A percentile compares a stretch with the other conserved stretches of the same genome.
Evolutionary conservation across 2,329 filamentous ascomycete genomes (phyloP).

Genomic region (Aspergillus quadrilineatus): DNA sequence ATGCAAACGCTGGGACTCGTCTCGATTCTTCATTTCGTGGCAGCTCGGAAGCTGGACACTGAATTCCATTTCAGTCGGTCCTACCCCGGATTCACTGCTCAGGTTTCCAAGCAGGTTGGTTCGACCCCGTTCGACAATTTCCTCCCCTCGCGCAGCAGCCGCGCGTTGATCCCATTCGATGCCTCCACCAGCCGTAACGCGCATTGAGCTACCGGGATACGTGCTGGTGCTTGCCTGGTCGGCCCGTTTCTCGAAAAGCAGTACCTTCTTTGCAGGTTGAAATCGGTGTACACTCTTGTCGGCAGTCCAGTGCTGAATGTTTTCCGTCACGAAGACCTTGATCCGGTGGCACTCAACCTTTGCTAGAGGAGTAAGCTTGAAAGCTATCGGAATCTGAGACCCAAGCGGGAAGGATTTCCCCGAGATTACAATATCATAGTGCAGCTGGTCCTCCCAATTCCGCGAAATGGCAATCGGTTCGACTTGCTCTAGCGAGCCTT

Average conservation of each 20-base stretch:
- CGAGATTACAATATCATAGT: slow-evolving; percentile 94
- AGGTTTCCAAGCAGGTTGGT: slow-evolving; percentile 79
- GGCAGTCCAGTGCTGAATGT: slow-evolving; percentile 84
- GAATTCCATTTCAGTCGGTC: slow-evolving; percentile 91
- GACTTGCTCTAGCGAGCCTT: slow-evolving; percentile 83
- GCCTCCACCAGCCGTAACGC: slow-evolving; percentile 77
- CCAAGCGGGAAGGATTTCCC: slow-evolving; percentile 93
- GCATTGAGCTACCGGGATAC: slow-evolving; percentile 73
- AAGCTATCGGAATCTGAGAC: slow-evolving; percentile 83
- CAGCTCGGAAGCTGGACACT: slow-evolving; percentile 90
- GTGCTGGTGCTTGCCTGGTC: slow-evolving; percentile 71
- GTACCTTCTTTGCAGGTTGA: slow-evolving; percentile 78
- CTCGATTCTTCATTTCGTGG: slow-evolving; percentile 73
- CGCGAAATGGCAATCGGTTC: slow-evolving; percentile 92
- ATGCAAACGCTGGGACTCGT: slow-evolving; percentile 66
- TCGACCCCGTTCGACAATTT: slow-evolving; percentile 54
- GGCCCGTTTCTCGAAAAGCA: slow-evolving; percentile 83
- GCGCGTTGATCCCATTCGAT: slow-evolving; percentile 63
- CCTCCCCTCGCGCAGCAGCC: slow-evolving; percentile 56
- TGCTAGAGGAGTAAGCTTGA: slow-evolving; percentile 87
- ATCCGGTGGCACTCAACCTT: slow-evolving; percentile 93
- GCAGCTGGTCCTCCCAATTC: slow-evolving; percentile 91
- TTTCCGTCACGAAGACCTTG: slow-evolving; percentile 88
- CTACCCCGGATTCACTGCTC: slow-evolving; percentile 72
- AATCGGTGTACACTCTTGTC: slow-evolving; percentile 82